Evolutionary conservation across 75 land plant species (phyloP).

Genomic region (Picea sitchensis): DNA sequence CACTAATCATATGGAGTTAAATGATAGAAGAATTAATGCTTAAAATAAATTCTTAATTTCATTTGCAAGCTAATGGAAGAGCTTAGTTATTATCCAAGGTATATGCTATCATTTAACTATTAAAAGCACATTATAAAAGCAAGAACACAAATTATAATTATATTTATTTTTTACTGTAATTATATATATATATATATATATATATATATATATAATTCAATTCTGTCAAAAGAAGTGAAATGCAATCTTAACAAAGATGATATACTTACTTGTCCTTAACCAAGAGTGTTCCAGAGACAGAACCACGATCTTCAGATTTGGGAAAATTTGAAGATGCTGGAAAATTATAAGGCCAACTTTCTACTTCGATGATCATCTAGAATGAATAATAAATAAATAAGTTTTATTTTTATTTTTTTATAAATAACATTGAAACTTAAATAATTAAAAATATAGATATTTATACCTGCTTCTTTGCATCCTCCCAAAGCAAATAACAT

Average conservation of each 20-base stretch:
- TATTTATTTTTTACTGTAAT: no score
- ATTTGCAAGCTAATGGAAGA: not conserved
- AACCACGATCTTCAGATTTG: slow-evolving; percentile 51
- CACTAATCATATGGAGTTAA: slow-evolving; percentile 18
- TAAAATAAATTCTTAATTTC: not conserved
- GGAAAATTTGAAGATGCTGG: slow-evolving; percentile 64
- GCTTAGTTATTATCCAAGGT: no score
- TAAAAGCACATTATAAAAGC: no score
- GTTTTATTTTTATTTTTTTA: not conserved
- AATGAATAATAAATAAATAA: not conserved
- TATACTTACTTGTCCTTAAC: slow-evolving; percentile 55
- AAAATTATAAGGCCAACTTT: slow-evolving; percentile 76
- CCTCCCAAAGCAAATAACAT: slow-evolving; percentile 48
- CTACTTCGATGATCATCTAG: slow-evolving; percentile 60
- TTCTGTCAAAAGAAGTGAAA: not conserved
- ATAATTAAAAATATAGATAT: not conserved
- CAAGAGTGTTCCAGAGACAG: slow-evolving; percentile 51
- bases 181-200: no score
- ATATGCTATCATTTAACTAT: no score
- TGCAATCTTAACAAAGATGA: not conserved
- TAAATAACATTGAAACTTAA: not conserved
- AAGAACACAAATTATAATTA: no score
- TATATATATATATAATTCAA: not conserved
- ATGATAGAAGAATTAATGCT: not conserved
- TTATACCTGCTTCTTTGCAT: slow-evolving; percentile 70